Evolutionary conservation across 2,329 filamentous ascomycete species (phyloP).

Genomic region (Eutypella sp.): DNA sequence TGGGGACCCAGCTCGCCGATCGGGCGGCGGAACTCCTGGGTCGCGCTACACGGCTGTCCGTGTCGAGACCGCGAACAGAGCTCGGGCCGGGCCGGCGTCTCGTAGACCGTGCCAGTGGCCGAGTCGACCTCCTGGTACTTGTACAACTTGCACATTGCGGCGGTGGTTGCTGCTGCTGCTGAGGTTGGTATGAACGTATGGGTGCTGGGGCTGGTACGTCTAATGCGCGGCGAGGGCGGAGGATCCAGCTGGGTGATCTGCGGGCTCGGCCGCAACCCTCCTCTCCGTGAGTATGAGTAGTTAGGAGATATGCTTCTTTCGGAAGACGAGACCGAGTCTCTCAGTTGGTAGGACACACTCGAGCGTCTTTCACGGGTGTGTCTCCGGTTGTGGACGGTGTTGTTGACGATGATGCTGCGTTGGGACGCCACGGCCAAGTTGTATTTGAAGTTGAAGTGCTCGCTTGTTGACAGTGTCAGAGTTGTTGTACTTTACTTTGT

Average conservation of each 20-base stretch:
- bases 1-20: slow-evolving; percentile 26
- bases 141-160: slow-evolving; percentile 44
- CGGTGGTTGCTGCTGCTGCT: slow-evolving; percentile 20
- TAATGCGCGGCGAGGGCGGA: slow-evolving; percentile 19
- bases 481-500: slow-evolving; percentile 11
- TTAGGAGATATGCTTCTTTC: no score
- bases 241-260: slow-evolving; percentile 17
- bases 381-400: slow-evolving; percentile 16
- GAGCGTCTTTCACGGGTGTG: slow-evolving; percentile 9
- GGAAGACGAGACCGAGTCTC: slow-evolving; percentile 7
- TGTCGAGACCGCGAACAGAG: slow-evolving; percentile 35
- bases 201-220: no score
- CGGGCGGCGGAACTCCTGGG: slow-evolving; percentile 37
- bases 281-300: slow-evolving; percentile 5
- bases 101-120: slow-evolving; percentile 35
- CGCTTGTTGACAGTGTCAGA: slow-evolving; percentile 15
- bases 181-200: slow-evolving; percentile 24
- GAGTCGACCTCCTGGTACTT: slow-evolving; percentile 42
- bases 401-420: slow-evolving; percentile 21
- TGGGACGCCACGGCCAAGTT: slow-evolving; percentile 17
- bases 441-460: background rate
- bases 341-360: slow-evolving; percentile 10
- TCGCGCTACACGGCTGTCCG: slow-evolving; percentile 37
- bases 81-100: slow-evolving; percentile 25
- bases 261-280: slow-evolving; percentile 14